Evolutionary conservation across 768 basidiomycete genomes (phyloP), one percentile per base, ranked within the genome.

Genomic region (Mrakia gelida): DNA sequence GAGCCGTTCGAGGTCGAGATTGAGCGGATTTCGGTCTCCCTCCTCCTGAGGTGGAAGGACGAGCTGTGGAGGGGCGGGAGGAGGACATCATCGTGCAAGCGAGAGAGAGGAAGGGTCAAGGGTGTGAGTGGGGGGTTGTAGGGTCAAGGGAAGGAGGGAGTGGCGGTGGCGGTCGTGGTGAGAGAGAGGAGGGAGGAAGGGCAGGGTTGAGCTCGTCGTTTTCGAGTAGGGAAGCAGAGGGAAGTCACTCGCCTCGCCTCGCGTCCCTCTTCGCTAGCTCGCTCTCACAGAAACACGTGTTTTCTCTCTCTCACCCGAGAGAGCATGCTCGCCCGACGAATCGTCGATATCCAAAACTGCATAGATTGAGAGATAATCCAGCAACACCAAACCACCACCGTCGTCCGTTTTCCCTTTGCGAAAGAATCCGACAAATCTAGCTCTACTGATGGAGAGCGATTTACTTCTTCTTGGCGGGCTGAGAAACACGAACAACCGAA

Each of bases 381-480:
- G 18, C 38, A 26, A 26, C 18, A 38, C 38, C 38, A 38, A 38
- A 38, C 41, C 67, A 26, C 67, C 15, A 32, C 67, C 67, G 41
- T 16, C 67, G 41, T 16, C 41, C 67, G 21, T 10, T 10, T 45
- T 13, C 45, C 45, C 11, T 45, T 2, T n/a, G n/a, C n/a, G n/a
- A 10, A 15, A 34, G 26, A 34, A 38, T 21, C 26, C 34, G 34
- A 34, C 5, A 41, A 43, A 43, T 70, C 67, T 45, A 34, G 43
- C 67, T 38, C 18, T n/a, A n/a, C n/a, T 41, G 16, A 11, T 11
- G 10, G 18, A 16, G 67, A 38, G 34, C 67, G 41, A 41, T 65
- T 77, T 73, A 77, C 76, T 77, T 77, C 76, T 77, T 77, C 76
- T 77, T 77, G 71, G 70, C 41, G 49, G 76, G 62, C 61, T 75